Base-by-base conservation (phyloP, 2,329 filamentous ascomycete species). In the Pseudogymnoascus sp. region DNA sequence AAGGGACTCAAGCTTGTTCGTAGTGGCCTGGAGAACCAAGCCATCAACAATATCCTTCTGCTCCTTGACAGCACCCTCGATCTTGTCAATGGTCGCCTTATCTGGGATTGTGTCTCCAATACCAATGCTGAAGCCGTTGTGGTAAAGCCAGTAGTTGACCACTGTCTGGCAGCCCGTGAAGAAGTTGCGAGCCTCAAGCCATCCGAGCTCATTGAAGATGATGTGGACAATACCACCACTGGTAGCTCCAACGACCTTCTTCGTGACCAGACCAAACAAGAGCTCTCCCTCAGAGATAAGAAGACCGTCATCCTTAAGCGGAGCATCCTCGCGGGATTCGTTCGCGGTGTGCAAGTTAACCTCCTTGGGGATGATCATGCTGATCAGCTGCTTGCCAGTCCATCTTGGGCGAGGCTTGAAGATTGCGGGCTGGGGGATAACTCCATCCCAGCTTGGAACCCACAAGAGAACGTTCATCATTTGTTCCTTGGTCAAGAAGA, bases 51-150 rank as follows among this genome's bases (percentile, higher is more conserved):
- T 86, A 0, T 80, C 79, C 79, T 99, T 99, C 70, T 95, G 86
- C 39, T 83, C 81, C 25, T 88, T 83, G 66, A 99, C 92, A 61
- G 90, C 88, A 6, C 84, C 81, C 70, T 96, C 88, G 60, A 99
- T 92, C 75, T 88, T 88, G 61, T 86, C 81, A 62, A 96, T 95
- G 2, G 93, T 97, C 16, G 79, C 77, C 65, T 86, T 85, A 73
- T 97, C 92, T 4, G 94, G 95, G 70, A 99, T 93, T 1, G 94
- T 97, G 73, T 99, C 94, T 78, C 94, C 95, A 69, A 99, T 96
- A 77, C 94, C 94, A 66, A 99, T 97, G 76, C 92, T 97, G 81
- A 96, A 94, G 58, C 94, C 94, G 69, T 96, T 89, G 75, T 99
- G 93, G 38, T 97, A 78, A 41, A 99, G 85, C 94, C 94, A 99